Conservation (phyloP, 2,329 filamentous ascomycete species). For the Fusarium heterosporum region DNA sequence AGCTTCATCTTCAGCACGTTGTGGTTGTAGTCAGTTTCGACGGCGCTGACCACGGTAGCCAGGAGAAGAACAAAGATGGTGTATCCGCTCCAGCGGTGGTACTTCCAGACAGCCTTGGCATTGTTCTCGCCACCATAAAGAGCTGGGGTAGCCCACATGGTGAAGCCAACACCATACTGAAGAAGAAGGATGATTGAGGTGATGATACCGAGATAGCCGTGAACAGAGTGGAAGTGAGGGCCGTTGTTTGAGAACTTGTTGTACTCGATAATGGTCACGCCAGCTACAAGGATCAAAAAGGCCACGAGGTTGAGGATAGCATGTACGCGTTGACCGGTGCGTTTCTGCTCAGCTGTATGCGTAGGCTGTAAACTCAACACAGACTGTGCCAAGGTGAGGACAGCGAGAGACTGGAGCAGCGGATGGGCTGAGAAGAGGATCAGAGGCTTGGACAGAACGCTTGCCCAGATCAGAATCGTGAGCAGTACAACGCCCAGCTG, state of each 20-base stretch:
- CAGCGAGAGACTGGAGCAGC: conserved; percentile 73
- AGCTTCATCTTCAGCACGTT: conserved; percentile 76
- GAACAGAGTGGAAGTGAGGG: conserved; percentile 81
- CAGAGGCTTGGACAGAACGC: conserved; percentile 75
- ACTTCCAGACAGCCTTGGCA: conserved; percentile 90
- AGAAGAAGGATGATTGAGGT: conserved; percentile 76
- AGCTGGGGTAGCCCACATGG: conserved; percentile 80
- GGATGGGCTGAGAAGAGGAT: conserved; percentile 92
- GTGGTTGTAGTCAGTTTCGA: conserved; percentile 79
- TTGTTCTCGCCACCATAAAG: conserved; percentile 83
- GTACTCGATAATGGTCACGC: conserved; percentile 78
- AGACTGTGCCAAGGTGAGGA: conserved; percentile 82
- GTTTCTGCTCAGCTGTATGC: conserved; percentile 79
- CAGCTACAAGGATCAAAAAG: conserved; percentile 70
- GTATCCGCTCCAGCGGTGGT: conserved; percentile 85
- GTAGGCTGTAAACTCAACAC: conserved; percentile 91
- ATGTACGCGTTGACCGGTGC: conserved; percentile 70
- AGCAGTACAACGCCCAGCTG: conserved; percentile 84
- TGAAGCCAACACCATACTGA: conserved; percentile 83
- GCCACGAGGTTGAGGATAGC: conserved; percentile 75
- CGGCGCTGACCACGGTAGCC: conserved; percentile 79
- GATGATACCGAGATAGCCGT: conserved; percentile 84
- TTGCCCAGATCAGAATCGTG: conserved; percentile 79
- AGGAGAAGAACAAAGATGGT: conserved; percentile 75
- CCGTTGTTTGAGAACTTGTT: conserved; percentile 81